Percentiles rank a stretch among this genome's conserved stretches.
These are phyloP conservation scores for Fusarium neocosmosporiellum DNA, from an alignment of 2,329 filamentous ascomycete species.

Conservation along the genomic window DNA sequence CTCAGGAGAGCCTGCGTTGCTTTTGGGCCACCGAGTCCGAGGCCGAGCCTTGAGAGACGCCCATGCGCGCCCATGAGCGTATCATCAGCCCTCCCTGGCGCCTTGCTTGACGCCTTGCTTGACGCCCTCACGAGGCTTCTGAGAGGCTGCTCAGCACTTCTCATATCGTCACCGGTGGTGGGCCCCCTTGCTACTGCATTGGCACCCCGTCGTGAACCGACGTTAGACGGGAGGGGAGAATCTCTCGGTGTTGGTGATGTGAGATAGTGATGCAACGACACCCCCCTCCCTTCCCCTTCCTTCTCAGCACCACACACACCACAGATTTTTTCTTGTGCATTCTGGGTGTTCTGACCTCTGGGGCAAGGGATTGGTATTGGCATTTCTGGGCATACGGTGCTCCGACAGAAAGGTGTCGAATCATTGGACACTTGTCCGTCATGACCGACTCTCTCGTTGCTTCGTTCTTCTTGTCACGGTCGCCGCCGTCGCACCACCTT, in stretches of 20 bases:
- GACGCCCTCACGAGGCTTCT: slow-evolving; percentile 21
- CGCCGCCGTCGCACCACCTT: slow-evolving; percentile 23
- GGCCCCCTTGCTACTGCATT: slow-evolving; percentile 20
- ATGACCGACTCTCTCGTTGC: slow-evolving; percentile 21
- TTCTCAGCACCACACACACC: slow-evolving; percentile 19
- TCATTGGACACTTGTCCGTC: slow-evolving; percentile 27
- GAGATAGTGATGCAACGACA: not conserved
- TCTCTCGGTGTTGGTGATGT: slow-evolving; percentile 7
- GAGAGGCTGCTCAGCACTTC: slow-evolving; percentile 20
- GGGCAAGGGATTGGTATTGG: slow-evolving; percentile 30
- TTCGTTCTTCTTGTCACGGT: slow-evolving; percentile 15
- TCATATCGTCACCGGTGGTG: slow-evolving; percentile 32
- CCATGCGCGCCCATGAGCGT: slow-evolving; percentile 17
- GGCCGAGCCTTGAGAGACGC: slow-evolving; percentile 33
- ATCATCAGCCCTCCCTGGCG: slow-evolving; percentile 26
- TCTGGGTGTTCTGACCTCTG: slow-evolving; percentile 8
- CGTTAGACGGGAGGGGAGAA: slow-evolving; percentile 30
- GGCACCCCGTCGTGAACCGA: slow-evolving; percentile 34
- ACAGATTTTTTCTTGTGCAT: slow-evolving; percentile 19
- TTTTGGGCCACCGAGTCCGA: slow-evolving; percentile 28
- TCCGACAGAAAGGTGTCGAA: slow-evolving; percentile 11
- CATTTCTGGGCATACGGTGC: slow-evolving; percentile 38
- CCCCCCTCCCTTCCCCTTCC: slow-evolving; percentile 16
- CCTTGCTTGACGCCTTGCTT: slow-evolving; percentile 24
- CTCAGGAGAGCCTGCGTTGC: slow-evolving; percentile 24